Evolutionary conservation across 768 basidiomycete species (phyloP), one percentile per base, ranked within the genome.

Genomic region (Clavulina sp.): DNA sequence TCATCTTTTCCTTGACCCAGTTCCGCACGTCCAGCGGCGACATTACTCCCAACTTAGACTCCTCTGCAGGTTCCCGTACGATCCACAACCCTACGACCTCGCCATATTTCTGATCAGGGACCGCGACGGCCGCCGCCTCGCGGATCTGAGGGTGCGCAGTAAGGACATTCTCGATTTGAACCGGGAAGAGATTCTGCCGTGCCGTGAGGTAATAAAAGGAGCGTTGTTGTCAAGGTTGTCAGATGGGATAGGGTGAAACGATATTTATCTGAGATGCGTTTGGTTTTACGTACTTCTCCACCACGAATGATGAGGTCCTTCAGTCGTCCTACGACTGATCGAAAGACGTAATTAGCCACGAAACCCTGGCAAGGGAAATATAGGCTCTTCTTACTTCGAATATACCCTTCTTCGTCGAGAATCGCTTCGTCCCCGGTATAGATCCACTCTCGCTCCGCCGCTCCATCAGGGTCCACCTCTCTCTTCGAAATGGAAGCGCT

Each of bases 261-360:
- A 52, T 41, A 30, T 4, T 5, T 16, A 34, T 23, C 7, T 1
- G 1, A 4, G 24, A 34, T 33, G 36, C 29, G 40, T 28, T 5
- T 3, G 26, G 33, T 7, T 4, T 3, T 18, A 43, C 65, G 7
- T 54, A 80, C 81, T 71, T 88, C 85, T 56, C 85, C 85, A 18
- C 84, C 85, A 19, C 85, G 79, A 56, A 88, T 87, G 57, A 88
- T 85, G 49, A 87, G 75, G 61, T 88, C 85, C 76, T 81, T 51
- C n/a, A 46, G 13, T 46, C 43, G 13, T 9, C 43, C 43, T 13
- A 46, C 43, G 43, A 46, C 43, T 46, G 43, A 16, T 21, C 9
- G 24, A 28, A 13, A 24, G 13, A 24, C 13, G 26, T 9, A 16
- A 46, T 26, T 13, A 46, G 13, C 43, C 43, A 49, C 6, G 16